Evolutionary conservation across 257 asterid species (phyloP).

Genomic region (Verbena officinalis): DNA sequence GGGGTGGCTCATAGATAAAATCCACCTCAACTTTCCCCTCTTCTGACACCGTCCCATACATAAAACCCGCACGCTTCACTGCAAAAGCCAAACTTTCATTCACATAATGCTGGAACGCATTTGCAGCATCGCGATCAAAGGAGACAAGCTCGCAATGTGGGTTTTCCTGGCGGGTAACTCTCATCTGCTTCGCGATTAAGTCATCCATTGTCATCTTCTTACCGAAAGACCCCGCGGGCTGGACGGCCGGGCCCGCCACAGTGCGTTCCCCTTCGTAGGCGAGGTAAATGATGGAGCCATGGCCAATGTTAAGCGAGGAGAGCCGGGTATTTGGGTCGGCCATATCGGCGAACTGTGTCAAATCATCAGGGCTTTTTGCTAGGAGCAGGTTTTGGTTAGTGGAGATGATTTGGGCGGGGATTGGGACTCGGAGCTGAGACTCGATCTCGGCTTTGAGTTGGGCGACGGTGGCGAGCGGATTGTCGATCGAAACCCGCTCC

Average conservation of each 20-base stretch:
- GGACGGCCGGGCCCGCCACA: conserved; percentile 68
- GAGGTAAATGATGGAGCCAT: conserved; percentile 81
- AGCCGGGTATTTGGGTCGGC: conserved; percentile 49
- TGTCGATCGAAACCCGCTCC: conserved; percentile 83
- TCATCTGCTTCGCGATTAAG: conserved; percentile 93
- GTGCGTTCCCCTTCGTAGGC: conserved; percentile 88
- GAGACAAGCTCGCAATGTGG: conserved; percentile 93
- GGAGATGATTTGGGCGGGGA: conserved; percentile 77
- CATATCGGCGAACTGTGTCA: conserved; percentile 70
- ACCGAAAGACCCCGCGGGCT: conserved; percentile 89
- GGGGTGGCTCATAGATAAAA: conserved; percentile 93
- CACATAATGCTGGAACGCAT: conserved; percentile 88
- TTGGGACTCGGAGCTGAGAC: conserved; percentile 80
- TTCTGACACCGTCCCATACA: conserved; percentile 86
- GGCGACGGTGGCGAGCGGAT: conserved; percentile 64
- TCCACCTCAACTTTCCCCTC: conserved; percentile 85
- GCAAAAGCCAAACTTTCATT: conserved; percentile 85
- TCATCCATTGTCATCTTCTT: conserved; percentile 98
- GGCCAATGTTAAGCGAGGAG: conserved; percentile 55
- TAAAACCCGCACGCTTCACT: conserved; percentile 89
- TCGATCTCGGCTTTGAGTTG: conserved; percentile 70
- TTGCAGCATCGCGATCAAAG: conserved; percentile 91
- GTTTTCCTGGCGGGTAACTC: conserved; percentile 79
- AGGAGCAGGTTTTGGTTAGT: conserved; percentile 81
- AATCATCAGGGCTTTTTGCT: conserved; percentile 68